phyloP scores from a whole-genome alignment of 805 yeast genomes.

The Candida ortonii region DNA sequence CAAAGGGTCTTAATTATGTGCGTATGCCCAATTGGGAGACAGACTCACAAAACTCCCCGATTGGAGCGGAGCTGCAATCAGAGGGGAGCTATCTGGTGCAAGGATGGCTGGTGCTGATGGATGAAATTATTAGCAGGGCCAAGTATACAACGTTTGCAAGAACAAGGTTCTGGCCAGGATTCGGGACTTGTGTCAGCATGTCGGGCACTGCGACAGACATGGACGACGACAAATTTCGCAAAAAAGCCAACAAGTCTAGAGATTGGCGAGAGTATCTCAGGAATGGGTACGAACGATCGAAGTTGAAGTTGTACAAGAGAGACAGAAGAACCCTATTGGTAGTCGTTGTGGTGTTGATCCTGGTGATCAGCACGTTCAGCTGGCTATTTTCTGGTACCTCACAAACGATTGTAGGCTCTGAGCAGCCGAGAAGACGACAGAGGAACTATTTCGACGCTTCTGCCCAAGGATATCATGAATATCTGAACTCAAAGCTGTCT shows the following conservation, averaged over 20 bases:
- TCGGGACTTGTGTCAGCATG: too few species aligned
- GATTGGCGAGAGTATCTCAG: slow-evolving; percentile 6
- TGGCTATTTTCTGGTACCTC: slow-evolving; percentile 3
- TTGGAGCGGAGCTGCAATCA: too few species aligned
- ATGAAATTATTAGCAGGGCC: too few species aligned
- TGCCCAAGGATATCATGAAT: slow-evolving; percentile 21
- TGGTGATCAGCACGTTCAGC: not conserved
- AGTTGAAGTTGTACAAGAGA: slow-evolving; percentile 8
- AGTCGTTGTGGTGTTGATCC: slow-evolving; percentile 3
- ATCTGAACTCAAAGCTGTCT: slow-evolving; percentile 24
- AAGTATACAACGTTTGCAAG: too few species aligned
- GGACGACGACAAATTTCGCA: slow-evolving; percentile 22
- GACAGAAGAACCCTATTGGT: slow-evolving; percentile 10
- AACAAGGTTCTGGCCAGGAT: too few species aligned
- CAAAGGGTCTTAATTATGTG: too few species aligned
- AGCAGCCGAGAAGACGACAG: slow-evolving; percentile 5
- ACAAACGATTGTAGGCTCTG: not conserved
- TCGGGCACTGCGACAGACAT: slow-evolving; percentile 11
- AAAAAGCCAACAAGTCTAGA: slow-evolving; percentile 12
- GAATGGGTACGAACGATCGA: slow-evolving; percentile 10
- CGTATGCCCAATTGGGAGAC: too few species aligned
- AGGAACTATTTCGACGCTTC: slow-evolving; percentile 21
- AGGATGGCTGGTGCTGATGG: too few species aligned
- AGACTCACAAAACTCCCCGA: too few species aligned
- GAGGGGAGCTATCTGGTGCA: too few species aligned